phyloP scores from a whole-genome alignment of 495 filamentous ascomycete genomes.

The Parathielavia hyrcaniae region DNA sequence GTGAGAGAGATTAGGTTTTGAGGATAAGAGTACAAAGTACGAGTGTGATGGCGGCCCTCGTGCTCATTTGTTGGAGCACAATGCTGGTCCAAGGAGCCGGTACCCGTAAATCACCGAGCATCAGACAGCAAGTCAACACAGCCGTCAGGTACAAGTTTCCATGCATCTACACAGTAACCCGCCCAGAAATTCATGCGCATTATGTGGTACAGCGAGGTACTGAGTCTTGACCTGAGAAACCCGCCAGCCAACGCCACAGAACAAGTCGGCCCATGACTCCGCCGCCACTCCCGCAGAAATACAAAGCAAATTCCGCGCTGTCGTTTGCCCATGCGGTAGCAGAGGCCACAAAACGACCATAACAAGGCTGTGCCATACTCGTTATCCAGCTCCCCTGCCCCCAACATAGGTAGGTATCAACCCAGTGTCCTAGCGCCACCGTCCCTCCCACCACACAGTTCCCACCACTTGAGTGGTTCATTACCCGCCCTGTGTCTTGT shows the following conservation, averaged over 20 bases:
- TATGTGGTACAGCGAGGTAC: conserved; percentile 1
- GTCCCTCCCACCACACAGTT: background rate
- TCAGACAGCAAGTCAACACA: background rate
- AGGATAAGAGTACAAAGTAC: background rate
- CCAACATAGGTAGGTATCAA: conserved; percentile 3
- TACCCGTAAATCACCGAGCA: background rate
- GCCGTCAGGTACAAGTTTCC: background rate
- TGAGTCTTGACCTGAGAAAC: conserved; percentile 3
- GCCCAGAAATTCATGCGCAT: background rate
- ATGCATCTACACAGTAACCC: background rate
- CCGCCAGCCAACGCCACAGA: conserved; percentile 12
- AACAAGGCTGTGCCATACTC: background rate
- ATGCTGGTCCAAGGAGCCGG: background rate
- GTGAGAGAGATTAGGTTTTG: background rate
- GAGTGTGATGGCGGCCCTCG: background rate
- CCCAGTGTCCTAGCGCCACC: background rate
- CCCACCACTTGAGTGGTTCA: background rate
- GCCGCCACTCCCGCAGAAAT: conserved; percentile 8
- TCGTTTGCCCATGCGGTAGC: background rate
- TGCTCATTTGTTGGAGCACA: background rate
- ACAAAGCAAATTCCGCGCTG: conserved; percentile 1
- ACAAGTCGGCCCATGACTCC: conserved; percentile 6
- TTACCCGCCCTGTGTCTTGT: conserved; percentile 7
- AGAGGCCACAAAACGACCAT: background rate
- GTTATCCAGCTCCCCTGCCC: background rate